Base-by-base conservation (phyloP, 345 rosid species). In the Erodium maritimum region DNA sequence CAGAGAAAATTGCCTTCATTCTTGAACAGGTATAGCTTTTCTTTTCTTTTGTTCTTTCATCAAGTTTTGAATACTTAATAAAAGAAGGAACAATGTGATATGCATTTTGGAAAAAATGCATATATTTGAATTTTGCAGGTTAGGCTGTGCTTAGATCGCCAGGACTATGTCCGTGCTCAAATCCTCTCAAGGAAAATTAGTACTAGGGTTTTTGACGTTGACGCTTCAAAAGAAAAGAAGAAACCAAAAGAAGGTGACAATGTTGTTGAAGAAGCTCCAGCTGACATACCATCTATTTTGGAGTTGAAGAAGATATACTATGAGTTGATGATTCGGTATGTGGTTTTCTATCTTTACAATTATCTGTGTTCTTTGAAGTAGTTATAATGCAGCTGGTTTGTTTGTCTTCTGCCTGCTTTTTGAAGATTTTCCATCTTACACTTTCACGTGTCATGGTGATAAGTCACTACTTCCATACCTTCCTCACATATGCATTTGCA, bases 131-230 rank as follows among this genome's bases (percentile, higher is more conserved):
- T 21, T 29, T 68, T 73, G 52, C 68, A 88, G 96, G 93, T 91
- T 18, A 87, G 93, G 11, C 66, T 91, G 53, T 91, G 98, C 84
- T 76, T 91, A 70, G 98, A 91, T 61, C 78, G 95, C 57, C 78
- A 83, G 60, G 99, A 94, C 69, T 90, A 69, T 79, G 90, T 90
- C n/a, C 88, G 98, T 51, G 93, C 98, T 0, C 97, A 90, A 71
- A 94, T 94, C 71, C 85, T 94, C 21, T 87, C 97, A 11, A 94
- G 91, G 85, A 94, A 82, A 85, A 84, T 94, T 66, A 94, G 84
- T 62, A 79, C 93, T 6, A 80, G 93, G 71, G 99, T 85, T 19
- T 94, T 94, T 77, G 86, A 82, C 51, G 81, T 64, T 34, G 95
- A 87, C 62, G 59, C 82, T 58, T 75, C 90, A 6, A 87, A 94